Conservation (phyloP, 768 basidiomycete species). For the Gautieria morchelliformis region DNA sequence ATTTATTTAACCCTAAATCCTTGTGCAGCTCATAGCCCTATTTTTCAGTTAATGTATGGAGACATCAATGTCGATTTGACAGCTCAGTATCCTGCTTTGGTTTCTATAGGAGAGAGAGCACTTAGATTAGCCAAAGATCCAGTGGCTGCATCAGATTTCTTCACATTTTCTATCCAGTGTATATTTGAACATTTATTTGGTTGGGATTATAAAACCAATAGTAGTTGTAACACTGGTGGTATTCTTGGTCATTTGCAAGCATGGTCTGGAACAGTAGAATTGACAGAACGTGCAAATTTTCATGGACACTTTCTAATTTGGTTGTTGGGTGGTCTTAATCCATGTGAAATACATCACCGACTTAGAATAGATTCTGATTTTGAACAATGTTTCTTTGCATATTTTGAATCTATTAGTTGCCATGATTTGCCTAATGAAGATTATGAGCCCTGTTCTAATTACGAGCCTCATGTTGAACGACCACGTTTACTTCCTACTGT, state of each 20-base stretch:
- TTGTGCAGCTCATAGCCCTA: slow-evolving; percentile 30
- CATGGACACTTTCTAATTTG: slow-evolving; percentile 35
- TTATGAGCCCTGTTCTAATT: slow-evolving; percentile 6
- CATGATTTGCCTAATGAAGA: slow-evolving; percentile 18
- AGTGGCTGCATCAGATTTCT: slow-evolving; percentile 29
- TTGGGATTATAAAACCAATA: slow-evolving; percentile 9
- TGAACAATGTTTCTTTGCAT: slow-evolving; percentile 11
- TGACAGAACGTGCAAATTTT: slow-evolving; percentile 28
- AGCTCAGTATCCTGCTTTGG: slow-evolving; percentile 17
- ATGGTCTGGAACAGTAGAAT: slow-evolving; percentile 34
- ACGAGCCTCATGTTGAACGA: slow-evolving; percentile 17
- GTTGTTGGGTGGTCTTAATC: slow-evolving; percentile 26
- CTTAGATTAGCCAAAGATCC: slow-evolving; percentile 32
- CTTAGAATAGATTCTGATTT: slow-evolving; percentile 13
- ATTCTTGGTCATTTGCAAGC: slow-evolving; percentile 24
- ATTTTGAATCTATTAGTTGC: slow-evolving; percentile 20
- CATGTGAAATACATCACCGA: slow-evolving; percentile 18
- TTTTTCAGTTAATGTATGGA: slow-evolving; percentile 31
- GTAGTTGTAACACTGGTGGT: slow-evolving; percentile 18
- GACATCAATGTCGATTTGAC: slow-evolving; percentile 26
- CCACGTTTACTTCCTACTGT: slow-evolving; percentile 12
- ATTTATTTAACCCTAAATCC: slow-evolving; percentile 40
- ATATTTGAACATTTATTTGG: slow-evolving; percentile 25
- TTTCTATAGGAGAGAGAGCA: slow-evolving; percentile 24
- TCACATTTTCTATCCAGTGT: slow-evolving; percentile 29